A percentile compares a stretch with the other conserved stretches of the same genome.
These are phyloP conservation scores for Sporothrix brasiliensis DNA, from an alignment of 2,329 filamentous ascomycete genomes.

Conservation along the genomic window DNA sequence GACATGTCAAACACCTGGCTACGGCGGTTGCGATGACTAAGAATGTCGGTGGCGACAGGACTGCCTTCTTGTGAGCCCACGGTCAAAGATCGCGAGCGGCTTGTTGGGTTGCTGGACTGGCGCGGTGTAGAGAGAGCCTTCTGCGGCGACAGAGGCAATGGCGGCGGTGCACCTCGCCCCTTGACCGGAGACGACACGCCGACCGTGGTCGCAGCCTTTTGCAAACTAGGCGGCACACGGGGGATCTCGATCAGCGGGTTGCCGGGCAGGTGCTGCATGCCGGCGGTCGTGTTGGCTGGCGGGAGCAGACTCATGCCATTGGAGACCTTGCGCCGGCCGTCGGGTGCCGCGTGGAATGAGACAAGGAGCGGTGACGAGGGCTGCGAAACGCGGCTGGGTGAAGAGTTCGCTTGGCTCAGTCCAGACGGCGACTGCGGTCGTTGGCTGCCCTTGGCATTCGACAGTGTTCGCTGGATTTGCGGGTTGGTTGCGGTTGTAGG, in stretches of 20 bases:
- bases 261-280: constrained; percentile 61
- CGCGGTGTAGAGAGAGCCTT: constrained; percentile 64
- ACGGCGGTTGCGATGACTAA: constrained; percentile 82
- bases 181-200: constrained; percentile 58
- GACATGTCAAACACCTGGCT: constrained; percentile 97
- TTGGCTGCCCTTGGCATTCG: constrained; percentile 75
- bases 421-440: constrained; percentile 86
- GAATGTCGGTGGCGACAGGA: constrained; percentile 66
- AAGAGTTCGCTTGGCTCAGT: constrained; percentile 77
- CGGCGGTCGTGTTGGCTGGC: constrained; percentile 62
- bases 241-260: constrained; percentile 67
- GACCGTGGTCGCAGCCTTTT: constrained; percentile 61
- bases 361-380: constrained; percentile 91
- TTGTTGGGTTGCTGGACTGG: constrained; percentile 63
- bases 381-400: constrained; percentile 77
- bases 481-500: constrained; percentile 46
- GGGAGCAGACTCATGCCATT: constrained; percentile 83
- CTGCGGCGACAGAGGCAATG: constrained; percentile 62
- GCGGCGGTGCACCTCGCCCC: constrained; percentile 52
- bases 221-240: constrained; percentile 61
- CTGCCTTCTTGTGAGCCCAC: constrained; percentile 94
- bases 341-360: constrained; percentile 85
- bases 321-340: constrained; percentile 84
- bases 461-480: constrained; percentile 78
- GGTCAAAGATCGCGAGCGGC: constrained; percentile 82